Percentiles rank a stretch among this genome's conserved stretches.
Conservation (phyloP, 2,329 filamentous ascomycete species). For the Fusarium pseudocircinatum region DNA sequence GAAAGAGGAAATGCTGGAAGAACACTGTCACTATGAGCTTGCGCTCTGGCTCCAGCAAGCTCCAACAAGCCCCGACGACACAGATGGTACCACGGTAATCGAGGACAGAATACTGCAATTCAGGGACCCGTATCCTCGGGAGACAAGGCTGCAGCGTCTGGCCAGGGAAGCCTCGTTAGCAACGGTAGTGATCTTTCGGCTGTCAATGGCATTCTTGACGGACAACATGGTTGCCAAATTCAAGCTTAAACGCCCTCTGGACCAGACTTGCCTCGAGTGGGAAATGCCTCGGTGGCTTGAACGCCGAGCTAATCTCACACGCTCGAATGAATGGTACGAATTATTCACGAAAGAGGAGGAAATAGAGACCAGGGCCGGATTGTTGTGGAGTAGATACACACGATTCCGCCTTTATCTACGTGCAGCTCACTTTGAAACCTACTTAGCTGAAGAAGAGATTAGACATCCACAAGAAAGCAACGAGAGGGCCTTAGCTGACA, state of each 20-base stretch:
- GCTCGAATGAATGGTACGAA: background rate
- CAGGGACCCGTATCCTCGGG: rapidly evolving
- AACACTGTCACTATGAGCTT: background rate
- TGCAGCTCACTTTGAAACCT: background rate
- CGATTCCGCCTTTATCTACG: background rate
- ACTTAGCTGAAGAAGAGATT: background rate
- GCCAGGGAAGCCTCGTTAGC: background rate
- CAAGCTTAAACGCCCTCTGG: background rate
- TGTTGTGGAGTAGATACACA: background rate
- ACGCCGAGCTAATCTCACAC: background rate
- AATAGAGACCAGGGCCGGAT: background rate
- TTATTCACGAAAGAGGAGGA: background rate
- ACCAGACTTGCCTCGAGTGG: background rate
- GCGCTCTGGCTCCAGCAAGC: too few relatives aligned
- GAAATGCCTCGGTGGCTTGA: background rate
- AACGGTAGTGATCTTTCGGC: background rate
- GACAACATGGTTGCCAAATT: background rate
- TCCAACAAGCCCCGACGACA: background rate
- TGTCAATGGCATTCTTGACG: background rate
- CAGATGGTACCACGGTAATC: background rate
- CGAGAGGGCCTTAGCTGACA: rapidly evolving
- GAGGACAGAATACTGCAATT: background rate
- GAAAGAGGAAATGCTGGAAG: rapidly evolving
- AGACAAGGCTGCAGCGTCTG: rapidly evolving
- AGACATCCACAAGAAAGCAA: background rate